Conservation (phyloP, 1,284 basidiomycete genomes). For the Fomitopsis betulina region DNA sequence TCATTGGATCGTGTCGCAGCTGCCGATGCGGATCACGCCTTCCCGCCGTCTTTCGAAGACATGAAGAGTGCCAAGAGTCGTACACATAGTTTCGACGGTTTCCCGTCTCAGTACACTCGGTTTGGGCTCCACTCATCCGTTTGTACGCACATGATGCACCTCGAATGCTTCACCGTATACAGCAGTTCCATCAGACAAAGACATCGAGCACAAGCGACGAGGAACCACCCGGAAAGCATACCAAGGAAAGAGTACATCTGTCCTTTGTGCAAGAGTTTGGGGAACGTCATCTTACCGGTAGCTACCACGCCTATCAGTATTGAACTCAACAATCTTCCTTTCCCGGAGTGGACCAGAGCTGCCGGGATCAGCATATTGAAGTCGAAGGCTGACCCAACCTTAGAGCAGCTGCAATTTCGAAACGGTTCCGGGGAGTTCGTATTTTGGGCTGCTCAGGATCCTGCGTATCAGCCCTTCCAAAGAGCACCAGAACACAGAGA, state of each 20-base stretch:
- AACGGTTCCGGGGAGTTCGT: constrained; percentile 81
- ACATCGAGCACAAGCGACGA: constrained; percentile 85
- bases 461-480: constrained; percentile 54
- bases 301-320: constrained; percentile 39
- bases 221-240: constrained; percentile 94
- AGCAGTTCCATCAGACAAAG: constrained; percentile 84
- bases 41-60: constrained; percentile 52
- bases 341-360: constrained; percentile 78
- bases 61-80: constrained; percentile 43
- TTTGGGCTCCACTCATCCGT: constrained; percentile 89
- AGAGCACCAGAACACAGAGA: constrained; percentile 46
- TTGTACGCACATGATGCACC: constrained; percentile 97
- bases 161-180: constrained; percentile 92
- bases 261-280: constrained; percentile 96
- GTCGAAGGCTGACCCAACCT: constrained; percentile 63
- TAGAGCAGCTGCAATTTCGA: constrained; percentile 67
- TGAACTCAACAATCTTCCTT: constrained; percentile 51
- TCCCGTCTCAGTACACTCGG: constrained; percentile 66
- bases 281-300: constrained; percentile 91
- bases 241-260: constrained; percentile 94
- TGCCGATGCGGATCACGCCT: constrained; percentile 29
- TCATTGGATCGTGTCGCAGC: constrained; percentile 59
- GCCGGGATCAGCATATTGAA: constrained; percentile 79
- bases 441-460: constrained; percentile 79
- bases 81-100: constrained; percentile 64